These are phyloP conservation scores for Scortechinia acanthostroma DNA, from an alignment of 2,329 filamentous ascomycete genomes.

Conservation along the genomic window DNA sequence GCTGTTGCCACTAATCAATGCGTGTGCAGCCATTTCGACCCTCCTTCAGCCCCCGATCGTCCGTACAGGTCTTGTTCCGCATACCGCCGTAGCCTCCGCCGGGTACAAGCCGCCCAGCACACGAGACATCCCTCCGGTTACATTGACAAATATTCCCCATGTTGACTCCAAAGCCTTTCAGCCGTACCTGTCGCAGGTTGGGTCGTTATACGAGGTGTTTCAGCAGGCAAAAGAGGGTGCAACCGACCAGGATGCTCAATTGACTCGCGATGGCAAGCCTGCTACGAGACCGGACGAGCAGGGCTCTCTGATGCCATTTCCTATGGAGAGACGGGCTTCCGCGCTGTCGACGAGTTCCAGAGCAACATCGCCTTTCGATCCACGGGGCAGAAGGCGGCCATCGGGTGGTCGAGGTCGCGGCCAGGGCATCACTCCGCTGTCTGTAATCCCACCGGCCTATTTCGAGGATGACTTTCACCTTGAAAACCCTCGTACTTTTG, in stretches of 20 bases:
- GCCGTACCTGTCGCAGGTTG: conserved; percentile 56
- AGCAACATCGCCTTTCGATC: background rate
- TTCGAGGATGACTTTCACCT: conserved; percentile 92
- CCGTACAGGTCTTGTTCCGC: conserved; percentile 50
- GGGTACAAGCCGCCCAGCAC: conserved; percentile 50
- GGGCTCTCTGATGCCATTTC: background rate
- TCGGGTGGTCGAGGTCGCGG: conserved; percentile 27
- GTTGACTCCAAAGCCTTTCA: conserved; percentile 53
- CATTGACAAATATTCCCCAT: conserved; percentile 57
- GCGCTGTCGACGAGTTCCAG: background rate
- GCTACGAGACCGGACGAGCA: conserved; percentile 29
- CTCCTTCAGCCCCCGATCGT: conserved; percentile 54
- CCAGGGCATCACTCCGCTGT: conserved; percentile 76
- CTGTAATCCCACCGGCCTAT: conserved; percentile 86
- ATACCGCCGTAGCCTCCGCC: conserved; percentile 37
- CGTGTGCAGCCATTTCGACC: conserved; percentile 48
- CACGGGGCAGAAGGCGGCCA: background rate
- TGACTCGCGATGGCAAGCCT: background rate
- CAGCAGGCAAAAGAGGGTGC: conserved; percentile 49
- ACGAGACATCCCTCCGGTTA: conserved; percentile 61
- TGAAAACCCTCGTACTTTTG: conserved; percentile 92
- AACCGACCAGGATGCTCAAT: conserved; percentile 22
- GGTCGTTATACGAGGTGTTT: conserved; percentile 58
- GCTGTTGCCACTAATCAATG: too few relatives aligned
- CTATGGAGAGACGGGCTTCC: background rate